Conservation (phyloP, 225 moss, liverwort and hornwort genomes). For the Marchantia paleacea region DNA sequence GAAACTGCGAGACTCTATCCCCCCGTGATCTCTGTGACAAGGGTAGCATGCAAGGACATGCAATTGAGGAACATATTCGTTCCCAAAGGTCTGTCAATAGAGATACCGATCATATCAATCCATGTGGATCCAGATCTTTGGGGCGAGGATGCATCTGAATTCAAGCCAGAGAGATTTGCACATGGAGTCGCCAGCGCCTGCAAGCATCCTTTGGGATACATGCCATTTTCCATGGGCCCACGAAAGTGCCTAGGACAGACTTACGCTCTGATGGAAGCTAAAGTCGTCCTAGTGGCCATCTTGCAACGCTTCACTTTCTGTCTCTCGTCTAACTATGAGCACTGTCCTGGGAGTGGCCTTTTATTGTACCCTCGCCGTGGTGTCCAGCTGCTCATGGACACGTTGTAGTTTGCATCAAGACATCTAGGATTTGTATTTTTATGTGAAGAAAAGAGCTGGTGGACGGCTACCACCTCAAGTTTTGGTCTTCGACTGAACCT, state of each 20-base stretch:
- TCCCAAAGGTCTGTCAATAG: constrained; percentile 49
- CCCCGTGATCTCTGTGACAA: constrained; percentile 31
- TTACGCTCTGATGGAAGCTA: constrained; percentile 60
- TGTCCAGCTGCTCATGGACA: constrained; percentile 23
- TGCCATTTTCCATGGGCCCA: constrained; percentile 60
- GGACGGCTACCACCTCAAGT: background rate
- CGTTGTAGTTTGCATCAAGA: background rate
- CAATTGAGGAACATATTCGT: constrained; percentile 51
- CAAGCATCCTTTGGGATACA: constrained; percentile 50
- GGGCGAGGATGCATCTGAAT: constrained; percentile 54
- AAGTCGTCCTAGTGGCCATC: constrained; percentile 46
- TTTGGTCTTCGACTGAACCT: background rate
- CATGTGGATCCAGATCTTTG: constrained; percentile 56
- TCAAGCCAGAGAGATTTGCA: constrained; percentile 61
- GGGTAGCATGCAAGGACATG: constrained; percentile 44
- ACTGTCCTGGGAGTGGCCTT: constrained; percentile 36
- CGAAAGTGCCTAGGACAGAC: constrained; percentile 58
- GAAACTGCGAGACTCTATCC: constrained; percentile 58
- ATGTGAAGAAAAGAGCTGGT: background rate
- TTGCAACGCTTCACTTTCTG: constrained; percentile 48
- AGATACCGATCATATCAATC: constrained; percentile 35
- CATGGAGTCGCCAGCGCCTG: constrained; percentile 51
- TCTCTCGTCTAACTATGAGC: constrained; percentile 54
- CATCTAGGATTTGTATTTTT: background rate
- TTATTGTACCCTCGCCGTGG: constrained; percentile 19